Evolutionary conservation across 1,139 yeast genomes (phyloP).

Genomic region (Geotrichum fermentans): DNA sequence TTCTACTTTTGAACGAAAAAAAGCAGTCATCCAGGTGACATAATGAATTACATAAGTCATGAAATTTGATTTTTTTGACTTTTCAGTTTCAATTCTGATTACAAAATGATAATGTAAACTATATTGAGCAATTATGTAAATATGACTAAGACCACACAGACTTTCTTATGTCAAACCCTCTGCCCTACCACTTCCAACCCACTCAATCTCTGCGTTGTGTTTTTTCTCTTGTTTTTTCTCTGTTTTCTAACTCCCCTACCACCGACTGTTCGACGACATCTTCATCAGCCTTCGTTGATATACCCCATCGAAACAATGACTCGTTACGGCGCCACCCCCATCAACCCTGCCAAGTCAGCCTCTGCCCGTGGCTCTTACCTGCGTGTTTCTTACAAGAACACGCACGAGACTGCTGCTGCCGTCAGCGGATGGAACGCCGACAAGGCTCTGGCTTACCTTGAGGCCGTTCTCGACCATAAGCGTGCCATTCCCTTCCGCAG

Average conservation of each 20-base stretch:
- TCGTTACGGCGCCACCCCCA: constrained; percentile 98
- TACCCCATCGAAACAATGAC: constrained; percentile 45
- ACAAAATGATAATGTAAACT: not conserved
- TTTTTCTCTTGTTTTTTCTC: constrained; percentile 11
- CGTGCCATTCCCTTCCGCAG: constrained; percentile 99
- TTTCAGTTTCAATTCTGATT: not conserved
- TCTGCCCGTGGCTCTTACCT: constrained; percentile 99
- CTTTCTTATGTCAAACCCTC: not conserved
- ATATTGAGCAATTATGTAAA: not conserved
- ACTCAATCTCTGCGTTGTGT: constrained; percentile 1
- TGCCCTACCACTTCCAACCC: not conserved
- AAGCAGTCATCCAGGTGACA: not conserved
- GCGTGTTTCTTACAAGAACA: constrained; percentile 99
- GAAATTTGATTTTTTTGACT: no score
- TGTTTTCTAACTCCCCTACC: not conserved
- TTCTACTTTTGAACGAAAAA: not conserved
- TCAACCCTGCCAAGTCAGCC: constrained; percentile 99
- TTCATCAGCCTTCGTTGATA: constrained; percentile 7
- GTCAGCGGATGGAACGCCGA: constrained; percentile 95
- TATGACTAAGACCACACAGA: not conserved
- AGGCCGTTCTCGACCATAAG: constrained; percentile 94
- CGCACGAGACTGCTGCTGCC: constrained; percentile 99
- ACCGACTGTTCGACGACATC: constrained; percentile 1
- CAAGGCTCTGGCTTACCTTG: constrained; percentile 94
- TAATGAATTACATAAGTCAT: not conserved